A percentile compares a stretch with the other conserved stretches of the same genome.
Conservation (phyloP, 1,284 basidiomycete species). For the Sanghuangporus sanghuang region DNA sequence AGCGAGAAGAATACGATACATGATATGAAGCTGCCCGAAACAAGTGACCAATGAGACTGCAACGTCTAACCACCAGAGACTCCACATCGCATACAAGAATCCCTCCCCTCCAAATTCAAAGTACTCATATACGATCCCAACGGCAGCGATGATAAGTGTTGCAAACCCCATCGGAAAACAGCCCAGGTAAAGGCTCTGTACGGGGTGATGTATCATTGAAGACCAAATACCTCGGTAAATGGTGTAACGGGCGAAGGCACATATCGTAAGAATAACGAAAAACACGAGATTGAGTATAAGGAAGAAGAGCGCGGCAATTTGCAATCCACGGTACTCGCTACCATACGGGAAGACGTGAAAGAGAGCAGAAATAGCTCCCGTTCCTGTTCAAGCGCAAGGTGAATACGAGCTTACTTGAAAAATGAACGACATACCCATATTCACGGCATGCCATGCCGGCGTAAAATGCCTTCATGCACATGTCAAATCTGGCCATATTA, state of each 20-base stretch:
- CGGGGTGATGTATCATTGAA: constrained; percentile 53
- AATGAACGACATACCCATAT: constrained; percentile 11
- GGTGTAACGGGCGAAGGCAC: constrained; percentile 48
- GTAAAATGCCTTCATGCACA: constrained; percentile 14
- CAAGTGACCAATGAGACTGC: constrained; percentile 53
- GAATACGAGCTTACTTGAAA: background rate
- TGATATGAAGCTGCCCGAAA: constrained; percentile 61
- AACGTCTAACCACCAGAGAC: constrained; percentile 71
- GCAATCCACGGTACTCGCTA: constrained; percentile 34
- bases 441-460: constrained; percentile 18
- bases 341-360: constrained; percentile 53
- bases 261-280: constrained; percentile 50
- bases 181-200: constrained; percentile 63
- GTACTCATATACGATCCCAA: constrained; percentile 36
- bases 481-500: background rate
- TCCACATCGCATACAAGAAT: constrained; percentile 62
- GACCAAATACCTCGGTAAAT: constrained; percentile 53
- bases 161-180: constrained; percentile 68
- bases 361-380: constrained; percentile 49
- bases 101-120: constrained; percentile 45
- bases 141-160: constrained; percentile 54
- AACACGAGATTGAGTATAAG: constrained; percentile 65
- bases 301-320: constrained; percentile 43
- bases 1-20: constrained; percentile 36
- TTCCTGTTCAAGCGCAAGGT: constrained; percentile 34